Base-by-base conservation (phyloP, 2,329 filamentous ascomycete genomes). In the Dothideomycetidae sp. region DNA sequence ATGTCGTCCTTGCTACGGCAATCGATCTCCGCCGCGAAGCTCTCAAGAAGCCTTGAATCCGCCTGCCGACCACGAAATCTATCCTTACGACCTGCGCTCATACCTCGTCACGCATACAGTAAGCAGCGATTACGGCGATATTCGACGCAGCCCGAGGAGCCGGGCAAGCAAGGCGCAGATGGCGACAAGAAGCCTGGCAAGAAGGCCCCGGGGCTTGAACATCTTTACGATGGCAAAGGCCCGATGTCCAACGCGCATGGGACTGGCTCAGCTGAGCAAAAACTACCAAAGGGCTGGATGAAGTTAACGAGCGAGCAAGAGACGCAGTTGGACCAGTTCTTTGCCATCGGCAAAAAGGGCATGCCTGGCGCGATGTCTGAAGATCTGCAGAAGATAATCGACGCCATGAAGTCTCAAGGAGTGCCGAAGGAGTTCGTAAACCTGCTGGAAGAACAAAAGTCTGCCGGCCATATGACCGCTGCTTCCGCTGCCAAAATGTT, bases 351-450 rank as follows among this genome's bases (percentile, higher is more conserved):
- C 42, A 71, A 71, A 46, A 63, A 67, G 42, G 65, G 64, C 35
- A 57, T 83, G 40, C 78, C 79, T 5, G 63, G 67, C 38, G 65
- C 67, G n/a, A 75, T 82, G 57, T 64, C 65, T 28, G 58, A 71
- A 35, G 61, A 68, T 14, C 56, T 85, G 41, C 66, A 74, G 41
- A 65, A 71, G 33, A 65, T 75, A 5, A 59, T 81, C n/a, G 61
- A 70, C 43, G 62, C 68, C 17, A 67, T 88, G 43, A 73, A 76
- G 59, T 66, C 67, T 42, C 67, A 75, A 29, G 84, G 84, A 7
- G 71, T 84, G 11, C 81, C 83, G 1, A 50, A 60, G 14, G 81
- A 84, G 52, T 59, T 84, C 12, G 68, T 71, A 38, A 68, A 78
- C 45, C 67, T 79, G 36, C 69, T 78, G 56, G 65, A 73, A 35